phyloP scores from a whole-genome alignment of 179 eudicot genomes.

The Spinacia oleracea region DNA sequence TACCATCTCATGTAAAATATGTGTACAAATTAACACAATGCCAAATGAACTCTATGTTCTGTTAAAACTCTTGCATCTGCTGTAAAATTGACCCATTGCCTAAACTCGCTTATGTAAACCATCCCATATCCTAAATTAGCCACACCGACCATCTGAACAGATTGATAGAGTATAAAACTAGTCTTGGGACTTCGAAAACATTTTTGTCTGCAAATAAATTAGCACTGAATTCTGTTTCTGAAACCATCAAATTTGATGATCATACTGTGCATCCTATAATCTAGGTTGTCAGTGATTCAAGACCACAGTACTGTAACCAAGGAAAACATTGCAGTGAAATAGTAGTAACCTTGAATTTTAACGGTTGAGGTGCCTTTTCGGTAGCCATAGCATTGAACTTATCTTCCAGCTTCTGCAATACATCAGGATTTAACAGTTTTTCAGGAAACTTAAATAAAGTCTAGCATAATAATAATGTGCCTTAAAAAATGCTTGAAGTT shows the following conservation, averaged over 20 bases:
- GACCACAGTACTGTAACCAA: not conserved
- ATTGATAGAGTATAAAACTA: too few species aligned
- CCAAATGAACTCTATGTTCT: not conserved
- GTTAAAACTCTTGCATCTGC: not conserved
- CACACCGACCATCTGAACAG: too few species aligned
- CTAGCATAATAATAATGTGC: not conserved
- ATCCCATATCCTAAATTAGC: not conserved
- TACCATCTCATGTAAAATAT: not conserved
- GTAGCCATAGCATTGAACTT: constrained; percentile 62
- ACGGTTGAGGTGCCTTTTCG: constrained; percentile 52
- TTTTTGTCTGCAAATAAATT: not conserved
- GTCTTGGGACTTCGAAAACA: too few species aligned
- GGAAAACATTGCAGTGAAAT: not conserved
- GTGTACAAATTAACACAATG: not conserved
- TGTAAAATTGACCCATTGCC: not conserved
- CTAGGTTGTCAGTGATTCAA: not conserved
- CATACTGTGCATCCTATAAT: not conserved
- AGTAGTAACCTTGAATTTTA: constrained; percentile 55
- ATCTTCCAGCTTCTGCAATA: constrained; percentile 67
- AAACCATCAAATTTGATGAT: not conserved
- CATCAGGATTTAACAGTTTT: not conserved
- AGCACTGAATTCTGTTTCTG: not conserved
- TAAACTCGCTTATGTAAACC: not conserved
- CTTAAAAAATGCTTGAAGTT: constrained; percentile 4
- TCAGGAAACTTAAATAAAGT: not conserved